Evolutionary conservation across 78 protist species (phyloP).

Genomic region (Dictyostelium citrinum): DNA sequence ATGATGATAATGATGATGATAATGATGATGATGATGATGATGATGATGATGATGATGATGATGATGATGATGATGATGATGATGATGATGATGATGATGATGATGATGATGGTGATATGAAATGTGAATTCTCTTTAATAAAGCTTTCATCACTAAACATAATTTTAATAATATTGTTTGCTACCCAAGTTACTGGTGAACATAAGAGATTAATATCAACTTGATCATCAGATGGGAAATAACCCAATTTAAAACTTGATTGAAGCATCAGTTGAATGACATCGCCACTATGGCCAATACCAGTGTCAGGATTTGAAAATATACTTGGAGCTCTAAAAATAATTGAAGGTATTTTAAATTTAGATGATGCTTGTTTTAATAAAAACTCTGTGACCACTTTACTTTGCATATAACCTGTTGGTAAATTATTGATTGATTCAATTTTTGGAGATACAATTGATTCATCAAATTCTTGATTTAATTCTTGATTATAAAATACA

Average conservation of each 20-base stretch:
- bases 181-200: background rate
- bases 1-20: background rate
- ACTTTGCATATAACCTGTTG: constrained; percentile 49
- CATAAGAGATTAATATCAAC: background rate
- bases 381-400: constrained; percentile 22
- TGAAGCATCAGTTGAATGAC: background rate
- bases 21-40: background rate
- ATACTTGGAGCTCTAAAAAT: constrained; percentile 1
- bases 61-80: background rate
- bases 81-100: background rate
- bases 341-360: constrained; percentile 5
- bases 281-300: background rate
- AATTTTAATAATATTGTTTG: background rate
- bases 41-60: too few relatives aligned
- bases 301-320: background rate
- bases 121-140: background rate
- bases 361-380: background rate
- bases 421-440: background rate
- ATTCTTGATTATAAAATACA: background rate
- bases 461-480: background rate
- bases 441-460: background rate
- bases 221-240: background rate
- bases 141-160: background rate
- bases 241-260: background rate
- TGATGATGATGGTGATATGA: background rate